Evolutionary conservation across 1,284 basidiomycete species (phyloP).

Genomic region (Dichomitus squalens): DNA sequence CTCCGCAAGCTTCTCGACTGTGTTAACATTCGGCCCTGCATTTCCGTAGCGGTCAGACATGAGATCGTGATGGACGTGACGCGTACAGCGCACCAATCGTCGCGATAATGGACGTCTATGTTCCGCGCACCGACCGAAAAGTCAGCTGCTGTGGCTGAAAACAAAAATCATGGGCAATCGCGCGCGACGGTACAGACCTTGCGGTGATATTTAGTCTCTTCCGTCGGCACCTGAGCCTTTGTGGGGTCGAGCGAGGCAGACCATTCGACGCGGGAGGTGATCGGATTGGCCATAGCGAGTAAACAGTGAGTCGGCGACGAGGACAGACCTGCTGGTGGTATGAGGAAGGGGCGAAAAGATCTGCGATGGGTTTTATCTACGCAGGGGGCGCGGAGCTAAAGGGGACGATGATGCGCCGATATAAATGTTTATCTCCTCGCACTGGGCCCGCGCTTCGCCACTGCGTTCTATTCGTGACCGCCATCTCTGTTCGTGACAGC

Average conservation of each 20-base stretch:
- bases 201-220: slow-evolving; percentile 83
- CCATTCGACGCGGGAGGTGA: slow-evolving; percentile 90
- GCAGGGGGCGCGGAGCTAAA: slow-evolving; percentile 34
- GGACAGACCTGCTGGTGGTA: slow-evolving; percentile 15
- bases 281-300: slow-evolving; percentile 32
- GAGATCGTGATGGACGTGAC: slow-evolving; percentile 5
- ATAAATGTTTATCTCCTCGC: slow-evolving; percentile 1
- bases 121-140: not conserved
- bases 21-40: slow-evolving; percentile 90
- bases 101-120: slow-evolving; percentile 92
- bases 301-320: not conserved
- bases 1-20: slow-evolving; percentile 80
- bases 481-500: no score
- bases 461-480: no score
- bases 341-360: slow-evolving; percentile 13
- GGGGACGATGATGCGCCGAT: slow-evolving; percentile 31
- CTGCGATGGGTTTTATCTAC: slow-evolving; percentile 20
- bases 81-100: slow-evolving; percentile 76
- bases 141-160: slow-evolving; percentile 9
- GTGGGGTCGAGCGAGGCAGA: slow-evolving; percentile 79
- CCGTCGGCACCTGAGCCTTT: slow-evolving; percentile 65
- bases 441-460: no score
- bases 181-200: slow-evolving; percentile 62
- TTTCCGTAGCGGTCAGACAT: slow-evolving; percentile 11
- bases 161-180: slow-evolving; percentile 10